Conservation (phyloP, 2,329 filamentous ascomycete genomes). For the Clonostachys rosea region DNA sequence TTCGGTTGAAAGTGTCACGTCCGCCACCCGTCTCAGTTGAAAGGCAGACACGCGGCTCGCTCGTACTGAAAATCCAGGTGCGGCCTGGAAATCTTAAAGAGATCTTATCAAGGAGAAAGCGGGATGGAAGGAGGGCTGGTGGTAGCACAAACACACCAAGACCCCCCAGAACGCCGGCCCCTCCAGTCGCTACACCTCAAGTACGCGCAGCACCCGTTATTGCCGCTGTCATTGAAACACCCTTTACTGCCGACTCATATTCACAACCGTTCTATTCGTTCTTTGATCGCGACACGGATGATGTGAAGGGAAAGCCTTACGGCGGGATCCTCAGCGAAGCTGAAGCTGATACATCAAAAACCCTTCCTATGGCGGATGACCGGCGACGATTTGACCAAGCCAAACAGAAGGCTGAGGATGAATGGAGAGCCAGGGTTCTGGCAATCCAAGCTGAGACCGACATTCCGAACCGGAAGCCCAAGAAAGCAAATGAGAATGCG, state of each 20-base stretch:
- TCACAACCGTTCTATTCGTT: slow-evolving; percentile 83
- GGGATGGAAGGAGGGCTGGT: slow-evolving; percentile 19
- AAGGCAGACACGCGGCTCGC: slow-evolving; percentile 23
- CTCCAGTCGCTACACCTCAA: neutral
- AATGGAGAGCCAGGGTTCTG: slow-evolving; percentile 69
- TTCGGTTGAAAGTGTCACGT: slow-evolving; percentile 46
- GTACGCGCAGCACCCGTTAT: slow-evolving; percentile 7
- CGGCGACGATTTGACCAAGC: slow-evolving; percentile 85
- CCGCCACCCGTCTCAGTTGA: slow-evolving; percentile 34
- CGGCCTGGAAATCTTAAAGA: slow-evolving; percentile 30
- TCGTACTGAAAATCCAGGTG: slow-evolving; percentile 28
- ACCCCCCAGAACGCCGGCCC: slow-evolving; percentile 7
- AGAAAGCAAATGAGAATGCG: slow-evolving; percentile 77
- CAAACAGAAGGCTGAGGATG: slow-evolving; percentile 85
- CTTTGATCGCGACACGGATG: slow-evolving; percentile 83
- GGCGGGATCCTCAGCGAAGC: slow-evolving; percentile 85
- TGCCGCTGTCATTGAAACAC: slow-evolving; percentile 38
- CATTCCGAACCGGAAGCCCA: slow-evolving; percentile 57
- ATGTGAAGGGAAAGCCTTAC: slow-evolving; percentile 89
- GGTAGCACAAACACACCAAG: neutral
- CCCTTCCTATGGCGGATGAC: slow-evolving; percentile 75
- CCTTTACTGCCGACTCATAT: slow-evolving; percentile 56
- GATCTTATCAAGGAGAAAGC: slow-evolving; percentile 24
- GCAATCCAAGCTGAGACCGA: slow-evolving; percentile 60
- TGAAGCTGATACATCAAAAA: slow-evolving; percentile 88